These are phyloP conservation scores for Tritrichomonas musculus DNA, from an alignment of 208 protist species.

Conservation along the genomic window DNA sequence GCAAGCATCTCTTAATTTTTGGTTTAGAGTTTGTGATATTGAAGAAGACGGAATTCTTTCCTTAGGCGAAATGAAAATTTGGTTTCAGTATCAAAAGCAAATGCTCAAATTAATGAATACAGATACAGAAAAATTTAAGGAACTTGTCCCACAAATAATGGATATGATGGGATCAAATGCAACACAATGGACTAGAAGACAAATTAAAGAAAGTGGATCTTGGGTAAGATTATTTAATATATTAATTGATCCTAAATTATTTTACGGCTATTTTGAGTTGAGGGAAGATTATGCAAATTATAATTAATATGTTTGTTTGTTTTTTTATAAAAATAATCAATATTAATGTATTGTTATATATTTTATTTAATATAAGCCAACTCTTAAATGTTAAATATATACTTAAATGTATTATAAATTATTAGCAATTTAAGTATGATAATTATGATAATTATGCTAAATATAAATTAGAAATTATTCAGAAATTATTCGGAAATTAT, in stretches of 20 bases:
- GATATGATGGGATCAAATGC: not conserved
- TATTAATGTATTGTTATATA: no score
- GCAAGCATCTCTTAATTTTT: not conserved
- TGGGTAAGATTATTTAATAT: not conserved
- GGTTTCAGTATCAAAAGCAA: not conserved
- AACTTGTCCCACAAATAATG: not conserved
- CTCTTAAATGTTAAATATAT: no score
- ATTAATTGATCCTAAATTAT: not conserved
- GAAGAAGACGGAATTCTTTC: constrained; percentile 21
- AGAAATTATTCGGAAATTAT: no score
- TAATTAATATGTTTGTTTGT: no score
- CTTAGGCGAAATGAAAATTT: not conserved
- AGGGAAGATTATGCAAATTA: no score
- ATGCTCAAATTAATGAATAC: not conserved
- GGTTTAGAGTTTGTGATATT: constrained; percentile 30
- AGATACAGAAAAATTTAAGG: not conserved
- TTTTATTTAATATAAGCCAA: no score
- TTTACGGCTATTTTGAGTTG: not conserved
- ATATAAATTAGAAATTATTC: no score
- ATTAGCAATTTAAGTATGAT: no score
- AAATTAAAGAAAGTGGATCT: not conserved
- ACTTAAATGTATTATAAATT: no score
- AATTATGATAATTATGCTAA: no score
- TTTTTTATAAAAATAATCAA: no score
- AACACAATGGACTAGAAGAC: not conserved